Evolutionary conservation across 2,329 filamentous ascomycete species (phyloP).

Genomic region (Trichoderma sp.): DNA sequence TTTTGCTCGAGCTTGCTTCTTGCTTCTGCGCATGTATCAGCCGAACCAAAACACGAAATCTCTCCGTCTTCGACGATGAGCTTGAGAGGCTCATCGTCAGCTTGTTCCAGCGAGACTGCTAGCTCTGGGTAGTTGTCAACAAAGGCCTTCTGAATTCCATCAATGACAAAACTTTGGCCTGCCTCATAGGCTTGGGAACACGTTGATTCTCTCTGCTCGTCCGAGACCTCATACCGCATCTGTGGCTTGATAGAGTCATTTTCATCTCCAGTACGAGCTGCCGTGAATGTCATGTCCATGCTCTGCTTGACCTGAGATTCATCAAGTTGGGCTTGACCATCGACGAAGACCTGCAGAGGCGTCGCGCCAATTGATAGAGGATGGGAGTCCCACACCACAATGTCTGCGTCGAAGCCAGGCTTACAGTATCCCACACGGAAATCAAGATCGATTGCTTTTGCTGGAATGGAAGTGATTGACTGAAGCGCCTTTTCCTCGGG

Average conservation of each 20-base stretch:
- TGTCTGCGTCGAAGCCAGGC: conserved; percentile 51
- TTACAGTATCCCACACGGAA: conserved; percentile 47
- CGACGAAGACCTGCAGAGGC: conserved; percentile 50
- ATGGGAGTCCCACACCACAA: conserved; percentile 52
- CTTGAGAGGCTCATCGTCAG: background rate
- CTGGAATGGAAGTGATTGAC: conserved; percentile 47
- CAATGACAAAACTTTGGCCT: conserved; percentile 8
- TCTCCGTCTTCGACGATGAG: conserved; percentile 7
- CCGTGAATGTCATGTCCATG: conserved; percentile 8
- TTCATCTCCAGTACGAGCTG: background rate
- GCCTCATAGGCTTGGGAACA: conserved; percentile 26
- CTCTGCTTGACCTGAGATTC: conserved; percentile 33
- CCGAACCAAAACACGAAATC: conserved; percentile 10
- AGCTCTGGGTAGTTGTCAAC: conserved; percentile 20
- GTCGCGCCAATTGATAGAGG: conserved; percentile 48
- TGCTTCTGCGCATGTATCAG: background rate
- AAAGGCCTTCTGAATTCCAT: conserved; percentile 19
- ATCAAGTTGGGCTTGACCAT: conserved; percentile 42
- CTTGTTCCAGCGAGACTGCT: background rate
- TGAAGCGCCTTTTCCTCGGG: conserved; percentile 19
- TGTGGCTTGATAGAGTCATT: background rate
- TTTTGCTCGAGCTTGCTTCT: background rate
- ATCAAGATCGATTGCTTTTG: conserved; percentile 44
- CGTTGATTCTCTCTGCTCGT: conserved; percentile 26
- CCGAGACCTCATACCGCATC: conserved; percentile 8